A percentile compares a stretch with the other conserved stretches of the same genome.
Evolutionary conservation across 495 filamentous ascomycete genomes (phyloP).

Genomic region (Penicillium alfredii): DNA sequence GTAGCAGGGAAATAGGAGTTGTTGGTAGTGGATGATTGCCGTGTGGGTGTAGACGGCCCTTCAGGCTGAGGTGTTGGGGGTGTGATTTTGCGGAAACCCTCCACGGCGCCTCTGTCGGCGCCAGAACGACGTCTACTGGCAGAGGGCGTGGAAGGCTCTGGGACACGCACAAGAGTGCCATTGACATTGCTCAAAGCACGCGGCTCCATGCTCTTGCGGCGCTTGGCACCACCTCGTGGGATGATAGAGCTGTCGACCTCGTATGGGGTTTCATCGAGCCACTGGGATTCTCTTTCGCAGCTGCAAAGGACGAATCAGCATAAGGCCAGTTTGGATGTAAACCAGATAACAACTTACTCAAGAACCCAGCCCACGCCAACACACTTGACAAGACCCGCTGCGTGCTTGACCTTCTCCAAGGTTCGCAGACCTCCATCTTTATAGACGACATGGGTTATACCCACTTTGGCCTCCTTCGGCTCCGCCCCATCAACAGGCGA

Average conservation of each 20-base stretch:
- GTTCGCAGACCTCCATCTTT: constrained; percentile 88
- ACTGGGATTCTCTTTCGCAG: constrained; percentile 74
- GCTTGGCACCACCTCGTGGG: constrained; percentile 69
- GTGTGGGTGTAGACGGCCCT: constrained; percentile 18
- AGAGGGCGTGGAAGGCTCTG: constrained; percentile 27
- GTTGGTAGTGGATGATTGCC: constrained; percentile 10
- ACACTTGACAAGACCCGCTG: constrained; percentile 68
- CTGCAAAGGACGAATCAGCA: constrained; percentile 34
- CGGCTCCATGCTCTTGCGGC: constrained; percentile 91
- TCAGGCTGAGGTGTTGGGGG: constrained; percentile 17
- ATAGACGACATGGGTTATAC: constrained; percentile 92
- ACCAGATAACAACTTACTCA: constrained; percentile 50
- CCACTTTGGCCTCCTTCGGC: constrained; percentile 51
- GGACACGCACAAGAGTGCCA: constrained; percentile 45
- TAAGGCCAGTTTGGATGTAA: not conserved
- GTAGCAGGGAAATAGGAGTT: constrained; percentile 28
- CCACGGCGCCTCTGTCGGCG: constrained; percentile 31
- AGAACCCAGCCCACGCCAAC: constrained; percentile 86
- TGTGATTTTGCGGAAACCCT: constrained; percentile 31
- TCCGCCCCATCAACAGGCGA: constrained; percentile 27
- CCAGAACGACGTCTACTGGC: constrained; percentile 26
- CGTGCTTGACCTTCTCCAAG: constrained; percentile 76
- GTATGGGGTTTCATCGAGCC: constrained; percentile 65
- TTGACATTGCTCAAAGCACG: constrained; percentile 68
- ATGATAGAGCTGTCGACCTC: constrained; percentile 63